Evolutionary conservation across 2,329 filamentous ascomycete genomes (phyloP).

Genomic region (Akanthomyces dipterigenus): DNA sequence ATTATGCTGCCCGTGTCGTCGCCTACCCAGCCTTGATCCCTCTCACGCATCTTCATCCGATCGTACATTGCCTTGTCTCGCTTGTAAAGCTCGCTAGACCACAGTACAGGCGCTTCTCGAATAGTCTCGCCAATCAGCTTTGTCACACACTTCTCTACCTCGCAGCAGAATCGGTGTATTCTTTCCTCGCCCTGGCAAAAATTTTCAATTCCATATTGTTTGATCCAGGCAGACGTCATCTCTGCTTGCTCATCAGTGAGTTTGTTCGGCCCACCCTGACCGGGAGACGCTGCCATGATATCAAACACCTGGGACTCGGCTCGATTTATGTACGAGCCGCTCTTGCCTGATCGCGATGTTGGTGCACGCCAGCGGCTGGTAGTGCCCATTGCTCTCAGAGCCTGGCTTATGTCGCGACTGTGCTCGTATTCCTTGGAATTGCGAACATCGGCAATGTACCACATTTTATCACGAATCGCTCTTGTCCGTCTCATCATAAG

Average conservation of each 20-base stretch:
- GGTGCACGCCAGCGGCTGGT: slow-evolving; percentile 48
- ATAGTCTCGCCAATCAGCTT: slow-evolving; percentile 81
- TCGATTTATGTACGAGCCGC: slow-evolving; percentile 64
- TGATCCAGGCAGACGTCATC: slow-evolving; percentile 75
- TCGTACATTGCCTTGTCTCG: slow-evolving; percentile 64
- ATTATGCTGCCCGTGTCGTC: slow-evolving; percentile 49
- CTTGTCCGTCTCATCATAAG: slow-evolving; percentile 67
- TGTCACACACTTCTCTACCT: slow-evolving; percentile 78
- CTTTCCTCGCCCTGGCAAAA: slow-evolving; percentile 93
- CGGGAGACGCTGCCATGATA: slow-evolving; percentile 72
- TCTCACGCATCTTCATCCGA: slow-evolving; percentile 35
- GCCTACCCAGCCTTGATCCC: slow-evolving; percentile 37
- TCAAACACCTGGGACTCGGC: slow-evolving; percentile 83
- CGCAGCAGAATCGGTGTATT: slow-evolving; percentile 88
- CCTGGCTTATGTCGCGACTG: slow-evolving; percentile 76
- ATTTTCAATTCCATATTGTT: slow-evolving; percentile 76
- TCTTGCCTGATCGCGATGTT: slow-evolving; percentile 39
- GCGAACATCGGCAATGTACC: slow-evolving; percentile 92
- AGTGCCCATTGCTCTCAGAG: slow-evolving; percentile 83
- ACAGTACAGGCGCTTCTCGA: slow-evolving; percentile 77
- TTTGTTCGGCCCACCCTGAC: slow-evolving; percentile 88
- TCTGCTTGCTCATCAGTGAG: slow-evolving; percentile 93
- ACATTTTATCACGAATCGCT: slow-evolving; percentile 90
- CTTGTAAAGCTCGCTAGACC: slow-evolving; percentile 84
- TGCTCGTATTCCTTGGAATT: slow-evolving; percentile 86